Evolutionary conservation across 495 filamentous ascomycete genomes (phyloP), one percentile per base, ranked within the genome.

Genomic region (Podospora comata): DNA sequence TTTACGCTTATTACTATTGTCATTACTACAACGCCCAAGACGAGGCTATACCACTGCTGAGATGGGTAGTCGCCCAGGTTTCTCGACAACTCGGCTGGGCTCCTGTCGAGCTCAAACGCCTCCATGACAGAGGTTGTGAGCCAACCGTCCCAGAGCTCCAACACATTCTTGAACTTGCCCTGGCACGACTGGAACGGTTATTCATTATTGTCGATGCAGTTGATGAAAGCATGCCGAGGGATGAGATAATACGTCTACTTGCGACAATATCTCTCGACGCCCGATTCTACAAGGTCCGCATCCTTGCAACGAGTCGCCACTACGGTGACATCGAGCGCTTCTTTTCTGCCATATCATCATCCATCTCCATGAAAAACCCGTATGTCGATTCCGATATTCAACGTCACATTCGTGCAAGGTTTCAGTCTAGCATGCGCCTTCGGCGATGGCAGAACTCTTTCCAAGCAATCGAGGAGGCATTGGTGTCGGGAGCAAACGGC

Each of bases 261-360:
- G 58, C 55, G 16, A 67, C 59, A 6, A 67, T 81, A 32, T 70
- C 71, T 15, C 74, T 69, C 6, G 19, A 59, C 68, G 79, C 0
- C 19, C 65, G 72, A 54, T 81, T 82, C 55, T 30, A 68, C 3
- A 78, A 77, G n/a, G 66, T 84, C 23, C 72, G 74, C 7, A 56
- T 82, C 15, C 61, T 84, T 13, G 75, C 73, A 55, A 80, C 79
- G 5, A 83, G 82, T 65, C 74, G 82, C 16, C 72, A 77, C 27
- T 77, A 83, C 28, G 27, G 28, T 9, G 82, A 83, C 60, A 83
- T 83, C 34, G 71, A 75, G 66, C 61, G 65, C 3, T 18, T 18
- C 30, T 57, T 75, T 60, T 75, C 69, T 5, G 64, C 23, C 9
- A 61, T 65, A 32, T 69, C 63, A 15, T 26, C 26, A 1, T 16